Conservation (phyloP, 345 rosid species). For the Pugionium dolabratum region DNA sequence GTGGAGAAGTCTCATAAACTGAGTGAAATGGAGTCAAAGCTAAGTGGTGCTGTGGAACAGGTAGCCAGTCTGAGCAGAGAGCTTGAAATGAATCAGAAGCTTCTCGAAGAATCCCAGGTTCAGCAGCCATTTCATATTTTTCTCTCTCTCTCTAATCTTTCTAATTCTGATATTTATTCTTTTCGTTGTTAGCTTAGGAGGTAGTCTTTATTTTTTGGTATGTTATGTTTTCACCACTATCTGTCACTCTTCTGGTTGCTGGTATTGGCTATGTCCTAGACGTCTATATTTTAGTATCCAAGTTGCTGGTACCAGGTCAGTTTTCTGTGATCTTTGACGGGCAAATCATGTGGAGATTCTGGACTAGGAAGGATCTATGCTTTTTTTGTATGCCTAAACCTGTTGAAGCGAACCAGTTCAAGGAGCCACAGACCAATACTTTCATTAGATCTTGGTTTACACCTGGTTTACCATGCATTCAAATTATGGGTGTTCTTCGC, state of each 20-base stretch:
- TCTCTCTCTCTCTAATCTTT: neutral
- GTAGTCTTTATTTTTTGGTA: slow-evolving; percentile 12
- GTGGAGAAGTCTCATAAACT: slow-evolving; percentile 60
- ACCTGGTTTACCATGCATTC: slow-evolving; percentile 7
- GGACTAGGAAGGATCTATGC: slow-evolving; percentile 8
- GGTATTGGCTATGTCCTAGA: slow-evolving; percentile 11
- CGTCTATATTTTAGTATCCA: neutral
- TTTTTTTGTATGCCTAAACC: neutral
- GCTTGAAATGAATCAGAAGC: slow-evolving; percentile 71
- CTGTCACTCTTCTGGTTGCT: slow-evolving; percentile 7
- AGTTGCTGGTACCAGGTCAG: neutral
- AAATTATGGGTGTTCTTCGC: neutral
- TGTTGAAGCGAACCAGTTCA: slow-evolving; percentile 15
- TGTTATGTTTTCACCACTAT: slow-evolving; percentile 15
- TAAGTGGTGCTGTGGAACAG: slow-evolving; percentile 74
- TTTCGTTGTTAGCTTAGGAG: slow-evolving; percentile 13
- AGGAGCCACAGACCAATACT: neutral
- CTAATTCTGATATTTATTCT: slow-evolving; percentile 2
- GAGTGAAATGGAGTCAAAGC: slow-evolving; percentile 66
- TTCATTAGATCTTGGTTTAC: slow-evolving; percentile 18
- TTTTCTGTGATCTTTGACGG: slow-evolving; percentile 11
- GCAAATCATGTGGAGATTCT: neutral
- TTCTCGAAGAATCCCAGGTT: slow-evolving; percentile 98
- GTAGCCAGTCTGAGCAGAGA: slow-evolving; percentile 64
- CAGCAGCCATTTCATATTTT: slow-evolving; percentile 3